Conservation (phyloP, 441 rosid genomes). For the Gossypium laxum region DNA sequence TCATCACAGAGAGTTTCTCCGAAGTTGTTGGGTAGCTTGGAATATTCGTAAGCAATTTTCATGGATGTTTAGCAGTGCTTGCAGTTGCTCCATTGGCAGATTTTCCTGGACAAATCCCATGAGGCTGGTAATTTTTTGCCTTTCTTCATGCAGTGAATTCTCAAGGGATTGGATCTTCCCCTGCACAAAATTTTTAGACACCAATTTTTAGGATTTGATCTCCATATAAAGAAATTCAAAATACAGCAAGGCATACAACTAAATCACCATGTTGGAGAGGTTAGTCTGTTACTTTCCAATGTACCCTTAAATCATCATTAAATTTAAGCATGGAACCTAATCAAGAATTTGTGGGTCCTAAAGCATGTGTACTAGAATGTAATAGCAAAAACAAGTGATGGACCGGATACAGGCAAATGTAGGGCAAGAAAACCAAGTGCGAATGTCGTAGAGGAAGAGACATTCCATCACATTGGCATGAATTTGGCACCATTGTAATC, state of each 20-base stretch:
- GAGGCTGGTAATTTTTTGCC: neutral
- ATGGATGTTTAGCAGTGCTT: neutral
- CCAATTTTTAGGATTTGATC: neutral
- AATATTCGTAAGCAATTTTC: neutral
- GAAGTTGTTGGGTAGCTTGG: neutral
- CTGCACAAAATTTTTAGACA: conserved; percentile 33
- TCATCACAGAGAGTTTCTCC: too few species aligned
- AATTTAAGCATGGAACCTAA: neutral
- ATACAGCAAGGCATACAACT: neutral
- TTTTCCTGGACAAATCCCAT: neutral
- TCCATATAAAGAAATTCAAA: neutral
- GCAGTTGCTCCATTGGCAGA: neutral
- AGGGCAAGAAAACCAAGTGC: neutral
- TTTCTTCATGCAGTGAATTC: conserved; percentile 69
- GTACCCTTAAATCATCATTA: neutral
- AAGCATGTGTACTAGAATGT: too few species aligned
- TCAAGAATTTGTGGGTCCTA: neutral
- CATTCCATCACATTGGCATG: neutral
- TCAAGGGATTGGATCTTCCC: conserved; percentile 64
- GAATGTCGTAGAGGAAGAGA: neutral
- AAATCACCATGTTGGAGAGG: neutral
- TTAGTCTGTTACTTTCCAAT: neutral
- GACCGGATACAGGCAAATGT: neutral
- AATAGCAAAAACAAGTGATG: too few species aligned
- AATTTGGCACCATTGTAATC: neutral